Evolutionary conservation across 306 rosid species (phyloP), one percentile per base, ranked within the genome.

Genomic region (Sphenostylis stenocarpa): DNA sequence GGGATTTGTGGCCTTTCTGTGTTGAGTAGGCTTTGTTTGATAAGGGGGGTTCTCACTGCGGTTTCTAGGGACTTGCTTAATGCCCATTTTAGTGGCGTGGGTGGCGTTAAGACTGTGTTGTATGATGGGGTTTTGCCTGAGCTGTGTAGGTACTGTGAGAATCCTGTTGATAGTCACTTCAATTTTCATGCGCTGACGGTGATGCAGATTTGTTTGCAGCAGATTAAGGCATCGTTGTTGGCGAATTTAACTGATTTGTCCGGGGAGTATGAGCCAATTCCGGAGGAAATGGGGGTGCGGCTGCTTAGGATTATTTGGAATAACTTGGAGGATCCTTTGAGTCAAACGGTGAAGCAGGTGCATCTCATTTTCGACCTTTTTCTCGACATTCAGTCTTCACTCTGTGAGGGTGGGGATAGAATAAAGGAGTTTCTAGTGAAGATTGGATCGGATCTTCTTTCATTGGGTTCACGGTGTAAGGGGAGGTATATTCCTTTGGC

Each of bases 301-400:
- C 52, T 95, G 64, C 89, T 95, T 84, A 82, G 82, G 84, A 87
- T 92, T 61, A 84, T 93, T 69, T 95, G 99, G 99, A 87, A 91
- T 78, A 95, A 95, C 85, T 84, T 95, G 82, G 99, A 95, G 73
- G 97, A 95, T 81, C 96, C 97, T 69, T 84, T 95, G 77, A 95
- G 94, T 87, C 99, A 95, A 80, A 95, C 99, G 2, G 99, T 95
- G 84, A 95, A 87, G 56, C 99, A 95, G 82, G 97, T 91, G 78
- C 99, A 92, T 84, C 91, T 90, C 33, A 85, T 92, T 80, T 95
- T 95, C 67, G 91, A 95, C 85, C 97, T 95, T 63, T 90, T 89
- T 81, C 63, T 95, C 68, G 99, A 95, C 83, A 92, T 95, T 85
- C 97, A 91, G 48, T 89, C 96, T 19, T 85, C 94, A 15, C 88